Evolutionary conservation across 768 basidiomycete species (phyloP).

Genomic region (Hygrocybe coccinea): DNA sequence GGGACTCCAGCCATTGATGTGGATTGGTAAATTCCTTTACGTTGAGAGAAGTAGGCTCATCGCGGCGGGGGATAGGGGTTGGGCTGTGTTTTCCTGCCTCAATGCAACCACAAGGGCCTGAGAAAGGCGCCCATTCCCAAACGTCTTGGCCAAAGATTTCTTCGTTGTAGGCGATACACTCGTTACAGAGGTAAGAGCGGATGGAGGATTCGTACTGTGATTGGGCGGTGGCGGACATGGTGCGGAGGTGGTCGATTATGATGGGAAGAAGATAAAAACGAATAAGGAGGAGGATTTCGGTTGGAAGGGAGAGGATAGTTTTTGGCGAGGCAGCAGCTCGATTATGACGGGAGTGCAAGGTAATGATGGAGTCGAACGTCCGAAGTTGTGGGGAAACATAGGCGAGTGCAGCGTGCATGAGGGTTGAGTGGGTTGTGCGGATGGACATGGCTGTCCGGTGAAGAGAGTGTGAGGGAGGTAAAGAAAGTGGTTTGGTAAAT

Average conservation of each 20-base stretch:
- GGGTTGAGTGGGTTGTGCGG: conserved; percentile 39
- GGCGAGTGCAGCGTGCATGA: conserved; percentile 53
- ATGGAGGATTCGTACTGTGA: conserved; percentile 37
- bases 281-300: conserved; percentile 51
- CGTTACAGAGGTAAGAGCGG: conserved; percentile 41
- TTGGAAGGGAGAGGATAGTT: conserved; percentile 33
- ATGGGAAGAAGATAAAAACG: conserved; percentile 43
- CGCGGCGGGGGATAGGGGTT: not conserved
- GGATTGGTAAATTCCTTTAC: conserved; percentile 36
- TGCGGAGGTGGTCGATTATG: conserved; percentile 39
- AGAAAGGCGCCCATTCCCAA: conserved; percentile 51
- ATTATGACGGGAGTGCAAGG: conserved; percentile 4
- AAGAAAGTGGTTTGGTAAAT: not conserved
- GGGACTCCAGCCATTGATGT: conserved; percentile 42
- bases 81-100: not conserved
- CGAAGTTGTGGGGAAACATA: conserved; percentile 42
- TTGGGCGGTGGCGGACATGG: conserved; percentile 41
- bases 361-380: conserved; percentile 39
- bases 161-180: conserved; percentile 48
- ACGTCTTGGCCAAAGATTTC: conserved; percentile 51
- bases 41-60: conserved; percentile 10
- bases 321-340: conserved; percentile 3
- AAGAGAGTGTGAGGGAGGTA: conserved; percentile 1
- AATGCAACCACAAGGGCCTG: conserved; percentile 44
- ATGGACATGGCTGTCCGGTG: conserved; percentile 15